Conservation (phyloP, 2,329 filamentous ascomycete genomes). For the Eutypa lata region DNA sequence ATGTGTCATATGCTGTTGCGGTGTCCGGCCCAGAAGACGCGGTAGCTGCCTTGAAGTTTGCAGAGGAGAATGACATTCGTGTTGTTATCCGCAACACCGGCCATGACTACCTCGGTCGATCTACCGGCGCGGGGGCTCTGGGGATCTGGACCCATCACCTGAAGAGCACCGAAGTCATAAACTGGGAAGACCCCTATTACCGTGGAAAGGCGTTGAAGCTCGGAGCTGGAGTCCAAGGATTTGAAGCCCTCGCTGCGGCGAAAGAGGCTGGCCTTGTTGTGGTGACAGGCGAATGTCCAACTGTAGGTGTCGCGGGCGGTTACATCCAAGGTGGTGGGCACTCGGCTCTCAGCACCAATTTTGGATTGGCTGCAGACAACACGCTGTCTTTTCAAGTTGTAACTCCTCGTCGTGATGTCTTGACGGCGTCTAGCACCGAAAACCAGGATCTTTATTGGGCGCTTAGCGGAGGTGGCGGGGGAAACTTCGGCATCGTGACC, state of each 20-base stretch:
- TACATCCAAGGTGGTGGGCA: slow-evolving; percentile 55
- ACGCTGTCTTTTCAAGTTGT: slow-evolving; percentile 37
- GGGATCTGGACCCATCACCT: slow-evolving; percentile 31
- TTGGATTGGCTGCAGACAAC: too few relatives aligned
- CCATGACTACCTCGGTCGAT: slow-evolving; percentile 43
- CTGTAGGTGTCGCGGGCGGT: slow-evolving; percentile 49
- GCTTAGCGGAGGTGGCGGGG: slow-evolving; percentile 45
- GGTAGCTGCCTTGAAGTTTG: slow-evolving; percentile 30
- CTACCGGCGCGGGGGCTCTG: slow-evolving; percentile 42
- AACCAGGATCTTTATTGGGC: slow-evolving; percentile 54
- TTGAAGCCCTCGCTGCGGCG: slow-evolving; percentile 27
- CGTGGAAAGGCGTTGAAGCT: slow-evolving; percentile 25
- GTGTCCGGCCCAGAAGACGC: slow-evolving; percentile 30
- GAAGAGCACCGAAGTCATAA: slow-evolving; percentile 20
- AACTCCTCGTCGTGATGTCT: slow-evolving; percentile 20
- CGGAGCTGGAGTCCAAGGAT: slow-evolving; percentile 23
- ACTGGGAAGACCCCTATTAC: slow-evolving; percentile 19
- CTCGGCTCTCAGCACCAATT: slow-evolving; percentile 31
- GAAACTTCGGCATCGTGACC: slow-evolving; percentile 46
- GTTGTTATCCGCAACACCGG: slow-evolving; percentile 35
- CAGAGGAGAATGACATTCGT: slow-evolving; percentile 32
- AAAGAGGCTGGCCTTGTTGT: slow-evolving; percentile 35
- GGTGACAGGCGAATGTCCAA: slow-evolving; percentile 45
- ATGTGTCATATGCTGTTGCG: slow-evolving; percentile 37
- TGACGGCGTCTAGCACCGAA: slow-evolving; percentile 37